phyloP scores from a whole-genome alignment of 352 stramenopile species.

The Aphanomyces astaci region DNA sequence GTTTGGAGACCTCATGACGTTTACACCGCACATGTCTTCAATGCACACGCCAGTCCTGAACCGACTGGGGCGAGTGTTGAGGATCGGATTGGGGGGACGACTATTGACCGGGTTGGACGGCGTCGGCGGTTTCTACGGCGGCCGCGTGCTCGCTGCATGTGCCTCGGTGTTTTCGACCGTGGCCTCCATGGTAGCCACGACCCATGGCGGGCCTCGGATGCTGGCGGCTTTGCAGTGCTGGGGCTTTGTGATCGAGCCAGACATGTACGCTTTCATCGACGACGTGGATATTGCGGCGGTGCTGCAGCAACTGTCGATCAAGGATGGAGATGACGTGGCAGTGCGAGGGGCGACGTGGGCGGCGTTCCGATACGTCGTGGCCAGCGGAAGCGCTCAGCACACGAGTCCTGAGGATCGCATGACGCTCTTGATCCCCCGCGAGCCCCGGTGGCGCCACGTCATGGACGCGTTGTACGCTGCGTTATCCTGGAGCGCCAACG shows the following conservation, averaged over 20 bases:
- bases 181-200: not conserved
- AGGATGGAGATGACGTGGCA: not conserved
- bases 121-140: constrained; percentile 8
- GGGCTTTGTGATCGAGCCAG: constrained; percentile 11
- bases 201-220: not conserved
- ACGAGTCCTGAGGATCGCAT: not conserved
- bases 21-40: constrained; percentile 27
- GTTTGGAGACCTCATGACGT: constrained; percentile 38
- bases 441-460: not conserved
- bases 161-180: not conserved
- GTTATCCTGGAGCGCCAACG: not conserved
- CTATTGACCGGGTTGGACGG: not conserved
- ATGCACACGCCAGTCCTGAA: constrained; percentile 46
- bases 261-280: not conserved
- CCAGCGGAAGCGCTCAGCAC: not conserved
- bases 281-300: constrained; percentile 2
- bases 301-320: not conserved
- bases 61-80: constrained; percentile 43
- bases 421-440: not conserved
- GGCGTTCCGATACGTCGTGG: constrained; percentile 12
- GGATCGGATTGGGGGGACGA: not conserved
- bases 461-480: not conserved
- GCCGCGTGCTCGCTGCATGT: constrained; percentile 1
- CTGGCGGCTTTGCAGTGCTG: constrained; percentile 12
- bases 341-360: constrained; percentile 2